Conservation (phyloP, 805 yeast genomes). For the Cyberlindnera saturnus region DNA sequence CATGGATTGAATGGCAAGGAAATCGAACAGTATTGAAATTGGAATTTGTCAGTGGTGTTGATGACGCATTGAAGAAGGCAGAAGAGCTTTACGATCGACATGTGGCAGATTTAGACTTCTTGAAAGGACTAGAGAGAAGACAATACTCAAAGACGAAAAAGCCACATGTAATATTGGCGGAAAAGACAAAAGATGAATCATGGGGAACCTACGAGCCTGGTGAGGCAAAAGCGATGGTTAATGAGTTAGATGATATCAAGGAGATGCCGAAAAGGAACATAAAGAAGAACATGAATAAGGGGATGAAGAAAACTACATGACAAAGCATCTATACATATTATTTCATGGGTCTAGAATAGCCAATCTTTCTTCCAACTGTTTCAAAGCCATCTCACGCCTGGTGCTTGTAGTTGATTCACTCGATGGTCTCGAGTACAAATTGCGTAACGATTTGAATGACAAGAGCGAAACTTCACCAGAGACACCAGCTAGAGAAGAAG, state of each 20-base stretch:
- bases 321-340: no score
- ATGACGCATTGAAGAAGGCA: constrained; percentile 10
- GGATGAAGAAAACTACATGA: no score
- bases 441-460: no score
- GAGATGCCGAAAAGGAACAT: no score
- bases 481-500: no score
- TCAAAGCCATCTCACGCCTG: no score
- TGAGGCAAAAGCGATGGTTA: not conserved
- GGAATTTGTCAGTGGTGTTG: constrained; percentile 16
- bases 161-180: not conserved
- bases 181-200: not conserved
- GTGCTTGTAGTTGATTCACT: no score
- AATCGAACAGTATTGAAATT: constrained; percentile 17
- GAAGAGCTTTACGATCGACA: constrained; percentile 15
- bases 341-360: no score
- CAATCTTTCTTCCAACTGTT: no score
- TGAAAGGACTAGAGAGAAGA: not conserved
- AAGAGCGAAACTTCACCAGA: no score
- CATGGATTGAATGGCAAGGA: constrained; percentile 23
- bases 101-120: constrained; percentile 1
- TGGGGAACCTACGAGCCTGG: not conserved
- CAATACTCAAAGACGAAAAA: not conserved
- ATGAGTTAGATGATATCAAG: not conserved
- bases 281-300: not conserved
- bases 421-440: no score